Base-by-base conservation (phyloP, 2,329 filamentous ascomycete species). In the Aspergillus chevalieri region DNA sequence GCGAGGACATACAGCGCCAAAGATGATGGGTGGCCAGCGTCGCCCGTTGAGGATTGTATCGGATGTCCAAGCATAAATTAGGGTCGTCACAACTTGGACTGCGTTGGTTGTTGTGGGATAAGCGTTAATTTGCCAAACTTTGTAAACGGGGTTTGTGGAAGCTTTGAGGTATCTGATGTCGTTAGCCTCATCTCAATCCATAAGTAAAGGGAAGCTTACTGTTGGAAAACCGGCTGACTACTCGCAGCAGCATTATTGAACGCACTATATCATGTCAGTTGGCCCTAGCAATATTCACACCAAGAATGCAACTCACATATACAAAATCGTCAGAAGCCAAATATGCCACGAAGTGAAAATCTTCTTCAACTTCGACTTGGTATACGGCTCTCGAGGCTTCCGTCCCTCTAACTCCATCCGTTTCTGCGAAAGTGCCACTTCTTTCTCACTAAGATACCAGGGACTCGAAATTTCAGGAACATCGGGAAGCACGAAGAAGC, bases 331-430 rank as follows among this genome's bases (percentile, higher is more conserved):
- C 3, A 87, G 67, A 0, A 77, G 55, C 48, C 83, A 86, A 1
- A 86, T 79, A 53, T 83, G 83, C 83, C 84, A 86, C 5, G 78
- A 79, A 0, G 74, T 72, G 49, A 85, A 78, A 15, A 86, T 85
- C 57, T 77, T 79, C 63, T 74, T 75, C 36, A 86, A 58, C 64
- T 83, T 85, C 2, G 66, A 61, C 47, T 65, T 69, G 0, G 74
- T 78, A 54, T 76, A 78, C 0, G 74, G 73, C 42, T 67, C 62
- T 47, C 74, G 62, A 19, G 69, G 62, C 51, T 72, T 63, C 9
- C 78, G 64, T 15, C 77, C 74, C 61, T 78, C 76, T 4, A 74
- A 57, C 52, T 74, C 54, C 77, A 81, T 80, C 22, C 78, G 65
- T 52, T 73, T 74, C 47, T 72, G 67, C 0, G 75, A 72, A 4